Base-by-base conservation (phyloP, 768 basidiomycete species). In the Pleurotus sapidus region DNA sequence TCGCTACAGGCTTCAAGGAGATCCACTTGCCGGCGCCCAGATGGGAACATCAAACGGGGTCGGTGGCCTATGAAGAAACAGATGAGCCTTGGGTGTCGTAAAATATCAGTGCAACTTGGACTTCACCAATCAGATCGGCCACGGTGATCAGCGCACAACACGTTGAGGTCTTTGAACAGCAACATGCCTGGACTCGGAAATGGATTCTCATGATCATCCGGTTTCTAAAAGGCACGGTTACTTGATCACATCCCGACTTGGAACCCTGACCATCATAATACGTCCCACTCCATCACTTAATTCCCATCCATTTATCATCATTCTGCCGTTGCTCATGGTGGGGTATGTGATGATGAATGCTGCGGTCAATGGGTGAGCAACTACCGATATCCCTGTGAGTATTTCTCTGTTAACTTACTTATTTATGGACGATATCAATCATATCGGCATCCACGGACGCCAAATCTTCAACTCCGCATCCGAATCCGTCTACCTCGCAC, bases 231-330 rank as follows among this genome's bases (percentile, higher is more conserved):
- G n/a, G n/a, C 34, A n/a, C 51, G 51, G 51, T 40, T 17, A 53
- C 51, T 53, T 53, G 51, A 53, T 53, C 51, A 53, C 37, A 42
- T 15, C n/a, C 51, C 51, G 51, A 37, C 49, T 34, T 34, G 42
- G 42, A 43, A 43, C 51, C n/a, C 27, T 51, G 49, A 20, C 30
- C 27, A n/a, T 27, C n/a, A 7, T 37, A n/a, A 49, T 24, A n/a
- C 15, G 7, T 49, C 15, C 47, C 27, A 3, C n/a, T 38, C 9
- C 17, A n/a, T 27, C 15, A n/a, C 27, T 24, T 8, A 30, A n/a
- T 51, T 30, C 15, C 27, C 30, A 25, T n/a, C 6, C 49, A 30
- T 14, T 12, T 27, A 51, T 27, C 34, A 30, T 12, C 34, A 38
- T 34, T 6, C 27, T 51, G 42, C 42, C 30, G 30, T 49, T 15